A percentile compares a stretch with the other conserved stretches of the same genome.
These are phyloP conservation scores for Cyberlindnera saturnus DNA, from an alignment of 805 yeast genomes.

Conservation along the genomic window DNA sequence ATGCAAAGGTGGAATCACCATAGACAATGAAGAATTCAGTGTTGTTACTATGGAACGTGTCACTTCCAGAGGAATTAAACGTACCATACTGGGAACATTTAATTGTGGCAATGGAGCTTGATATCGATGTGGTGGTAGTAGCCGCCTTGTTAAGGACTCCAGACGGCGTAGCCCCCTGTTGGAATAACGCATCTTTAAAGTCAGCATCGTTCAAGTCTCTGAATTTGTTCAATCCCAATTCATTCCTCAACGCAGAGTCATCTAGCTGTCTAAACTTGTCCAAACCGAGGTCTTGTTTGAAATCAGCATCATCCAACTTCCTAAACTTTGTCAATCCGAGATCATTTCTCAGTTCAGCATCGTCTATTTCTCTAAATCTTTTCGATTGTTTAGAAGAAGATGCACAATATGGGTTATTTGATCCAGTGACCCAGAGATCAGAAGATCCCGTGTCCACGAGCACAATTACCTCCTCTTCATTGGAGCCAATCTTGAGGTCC, in stretches of 20 bases:
- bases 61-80: constrained; percentile 28
- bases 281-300: neutral
- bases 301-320: constrained; percentile 1
- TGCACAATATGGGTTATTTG: constrained; percentile 41
- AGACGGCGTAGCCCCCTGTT: neutral
- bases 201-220: constrained; percentile 3
- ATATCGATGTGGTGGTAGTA: neutral
- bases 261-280: neutral
- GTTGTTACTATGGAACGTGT: constrained; percentile 27
- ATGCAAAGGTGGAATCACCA: constrained; percentile 38
- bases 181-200: neutral
- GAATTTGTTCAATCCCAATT: neutral
- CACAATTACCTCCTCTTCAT: constrained; percentile 47
- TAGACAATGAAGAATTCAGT: constrained; percentile 39
- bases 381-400: constrained; percentile 5
- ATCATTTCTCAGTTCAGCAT: neutral
- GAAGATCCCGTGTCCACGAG: constrained; percentile 74
- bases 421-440: constrained; percentile 59
- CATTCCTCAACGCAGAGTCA: neutral
- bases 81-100: constrained; percentile 37
- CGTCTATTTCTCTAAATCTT: constrained; percentile 12
- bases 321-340: constrained; percentile 3
- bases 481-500: constrained; percentile 47
- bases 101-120: constrained; percentile 20
- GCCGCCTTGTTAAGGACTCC: constrained; percentile 8